Conservation (phyloP, 208 protist species). For the Trypanosoma mega region DNA sequence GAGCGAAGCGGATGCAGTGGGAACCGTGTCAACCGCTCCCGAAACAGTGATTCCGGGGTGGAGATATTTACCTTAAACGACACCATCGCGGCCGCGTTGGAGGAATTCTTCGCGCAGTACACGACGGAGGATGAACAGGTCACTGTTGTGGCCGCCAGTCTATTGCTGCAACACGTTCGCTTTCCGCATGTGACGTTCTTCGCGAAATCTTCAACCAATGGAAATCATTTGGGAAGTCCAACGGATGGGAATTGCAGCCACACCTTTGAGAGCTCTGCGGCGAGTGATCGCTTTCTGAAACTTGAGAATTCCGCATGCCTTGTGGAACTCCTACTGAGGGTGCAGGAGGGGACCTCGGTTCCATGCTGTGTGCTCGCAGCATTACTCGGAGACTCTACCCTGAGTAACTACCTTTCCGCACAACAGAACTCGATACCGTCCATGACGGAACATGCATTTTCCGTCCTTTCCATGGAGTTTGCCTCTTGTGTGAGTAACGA, state of each 20-base stretch:
- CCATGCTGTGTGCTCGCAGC: not conserved
- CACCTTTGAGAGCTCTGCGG: not conserved
- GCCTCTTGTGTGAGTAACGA: no score
- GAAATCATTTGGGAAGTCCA: no score
- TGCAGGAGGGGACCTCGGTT: not conserved
- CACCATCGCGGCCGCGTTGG: not conserved
- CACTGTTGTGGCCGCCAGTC: conserved; percentile 7
- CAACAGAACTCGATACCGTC: no score
- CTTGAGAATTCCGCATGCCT: not conserved
- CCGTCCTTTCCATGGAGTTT: no score
- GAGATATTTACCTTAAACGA: not conserved
- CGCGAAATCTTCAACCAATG: no score
- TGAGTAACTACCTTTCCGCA: no score
- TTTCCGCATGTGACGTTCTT: not conserved
- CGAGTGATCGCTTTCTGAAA: not conserved
- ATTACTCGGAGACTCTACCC: no score
- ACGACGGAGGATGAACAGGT: conserved; percentile 22
- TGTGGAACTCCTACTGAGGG: not conserved
- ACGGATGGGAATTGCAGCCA: no score
- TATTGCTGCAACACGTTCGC: conserved; percentile 8
- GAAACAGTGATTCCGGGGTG: not conserved
- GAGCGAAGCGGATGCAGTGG: not conserved
- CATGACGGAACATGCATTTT: no score
- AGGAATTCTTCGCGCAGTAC: conserved; percentile 11
- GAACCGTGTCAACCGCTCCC: not conserved